Evolutionary conservation across 345 rosid species (phyloP), one percentile per base, ranked within the genome.

Genomic region (Fremontodendron californicum): DNA sequence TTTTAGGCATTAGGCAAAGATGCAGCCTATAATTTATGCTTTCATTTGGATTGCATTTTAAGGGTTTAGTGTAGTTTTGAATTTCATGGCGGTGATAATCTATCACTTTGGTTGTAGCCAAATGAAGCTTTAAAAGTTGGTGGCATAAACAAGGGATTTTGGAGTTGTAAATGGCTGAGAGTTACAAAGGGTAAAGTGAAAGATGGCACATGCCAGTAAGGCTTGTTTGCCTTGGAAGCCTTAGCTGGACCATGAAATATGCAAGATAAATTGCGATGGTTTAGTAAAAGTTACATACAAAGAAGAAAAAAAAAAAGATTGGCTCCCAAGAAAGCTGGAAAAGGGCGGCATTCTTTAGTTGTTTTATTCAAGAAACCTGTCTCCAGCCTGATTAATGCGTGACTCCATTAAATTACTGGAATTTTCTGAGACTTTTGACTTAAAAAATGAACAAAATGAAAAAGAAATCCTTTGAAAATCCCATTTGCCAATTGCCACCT

Each of bases 351-450:
- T 29, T 61, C 39, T 61, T 61, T 13, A 39, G 7, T 5, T 29
- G 37, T 12, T 29, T 46, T 3, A 6, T 29, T 70, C 39, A 25
- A 48, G 25, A 27, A 16, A 70, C 4, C 37, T 70, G 31, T 15
- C 5, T 55, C 61, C 13, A 23, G 5, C 46, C 49, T 6, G 62
- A 19, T 33, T 16, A 33, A 67, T 55, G 65, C 65, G 43, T 67
- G 74, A 76, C 79, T 54, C 79, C 55, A 27, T 55, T n/a, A 40
- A 54, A 29, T 10, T 23, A 55, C 64, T 60, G 9, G 8, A 29
- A 29, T 27, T 60, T 57, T 57, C 33, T n/a, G n/a, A 57, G 5
- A 25, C 0, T 3, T 6, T 57, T 57, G 60, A 54, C 21, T 9
- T 9, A 18, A 51, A 51, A n/a, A n/a, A n/a, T 46, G 49, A 46